A percentile compares a stretch with the other conserved stretches of the same genome.
phyloP scores from a whole-genome alignment of 371 early-diverging fungal genomes.

The Rhizopus stolonifer region DNA sequence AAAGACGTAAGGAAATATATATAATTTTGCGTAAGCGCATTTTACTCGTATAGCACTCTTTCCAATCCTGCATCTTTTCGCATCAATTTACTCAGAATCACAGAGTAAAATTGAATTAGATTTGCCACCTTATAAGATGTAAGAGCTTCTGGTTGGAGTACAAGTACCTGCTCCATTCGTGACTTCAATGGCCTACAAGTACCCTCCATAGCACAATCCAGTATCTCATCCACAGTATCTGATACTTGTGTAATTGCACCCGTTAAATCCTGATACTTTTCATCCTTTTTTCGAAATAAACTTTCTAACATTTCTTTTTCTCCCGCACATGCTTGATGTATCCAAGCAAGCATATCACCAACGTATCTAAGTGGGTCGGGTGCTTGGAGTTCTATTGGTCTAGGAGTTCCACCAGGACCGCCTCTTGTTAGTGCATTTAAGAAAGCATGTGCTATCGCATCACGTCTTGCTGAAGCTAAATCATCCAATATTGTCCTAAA shows the following conservation, averaged over 20 bases:
- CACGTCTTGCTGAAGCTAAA: conserved; percentile 69
- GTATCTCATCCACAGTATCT: conserved; percentile 45
- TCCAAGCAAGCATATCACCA: conserved; percentile 95
- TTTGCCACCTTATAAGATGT: conserved; percentile 71
- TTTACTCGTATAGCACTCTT: conserved; percentile 61
- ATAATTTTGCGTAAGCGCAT: background rate
- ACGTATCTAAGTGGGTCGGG: conserved; percentile 88
- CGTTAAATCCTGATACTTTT: conserved; percentile 10
- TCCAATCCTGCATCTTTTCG: conserved; percentile 58
- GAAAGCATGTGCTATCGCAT: conserved; percentile 73
- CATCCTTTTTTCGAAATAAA: conserved; percentile 47
- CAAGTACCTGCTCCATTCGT: conserved; percentile 77
- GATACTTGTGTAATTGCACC: conserved; percentile 13
- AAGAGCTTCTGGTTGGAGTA: conserved; percentile 68
- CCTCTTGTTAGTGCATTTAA: conserved; percentile 81
- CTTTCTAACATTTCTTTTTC: conserved; percentile 88
- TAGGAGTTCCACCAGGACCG: conserved; percentile 81
- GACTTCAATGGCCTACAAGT: conserved; percentile 75
- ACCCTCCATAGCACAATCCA: conserved; percentile 77
- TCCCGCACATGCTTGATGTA: conserved; percentile 87
- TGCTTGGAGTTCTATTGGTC: conserved; percentile 91
- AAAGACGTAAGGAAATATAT: background rate
- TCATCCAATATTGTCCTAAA: conserved; percentile 68
- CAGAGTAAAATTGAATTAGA: conserved; percentile 75
- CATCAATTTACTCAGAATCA: conserved; percentile 64